Evolutionary conservation across 352 stramenopile genomes (phyloP), one percentile per base, ranked within the genome.

Genomic region (Nothophytophthora sp.): DNA sequence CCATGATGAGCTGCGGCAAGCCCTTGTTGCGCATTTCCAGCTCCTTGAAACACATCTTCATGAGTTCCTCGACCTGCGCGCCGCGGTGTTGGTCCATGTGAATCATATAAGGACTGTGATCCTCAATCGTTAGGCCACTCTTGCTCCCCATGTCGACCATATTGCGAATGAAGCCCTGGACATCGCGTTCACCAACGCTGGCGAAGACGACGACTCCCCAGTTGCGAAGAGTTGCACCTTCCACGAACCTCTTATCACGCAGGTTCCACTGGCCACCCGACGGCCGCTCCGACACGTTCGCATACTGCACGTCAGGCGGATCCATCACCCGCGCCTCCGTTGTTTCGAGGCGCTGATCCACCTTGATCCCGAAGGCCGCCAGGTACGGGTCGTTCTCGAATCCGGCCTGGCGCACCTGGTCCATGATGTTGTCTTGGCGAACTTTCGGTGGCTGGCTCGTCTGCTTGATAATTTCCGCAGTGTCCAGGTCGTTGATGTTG

Each of bases 401-500:
- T 3, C 79, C 79, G 6, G 81, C 79, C 5, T 73, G 51, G 19
- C 67, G 79, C 15, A 90, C 55, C 39, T 89, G 73, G 8, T 86
- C 68, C 56, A 80, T 69, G 16, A 92, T 79, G 9, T 64, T 78
- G n/a, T 70, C 48, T n/a, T 73, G 50, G 28, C 81, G 78, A 20
- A 72, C 53, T 2, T 63, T 53, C 2, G 79, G 79, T 19, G 62
- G 62, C 50, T 84, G 61, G 36, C 68, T 76, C 6, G 79, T 90
- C 39, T 86, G 72, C n/a, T 37, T 27, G 41, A 96, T 95, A 32
- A 96, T 93, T 51, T 95, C 79, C 11, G 83, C 78, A 19, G 82
- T 92, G 45, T 96, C 77, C 19, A 79, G 53, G 2, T 95, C 84
- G 24, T 87, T 90, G 19, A 91, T 88, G 35, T 87, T 86, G 0